Evolutionary conservation across 306 rosid species (phyloP), one percentile per base, ranked within the genome.

Genomic region (Astragalus membranaceus): DNA sequence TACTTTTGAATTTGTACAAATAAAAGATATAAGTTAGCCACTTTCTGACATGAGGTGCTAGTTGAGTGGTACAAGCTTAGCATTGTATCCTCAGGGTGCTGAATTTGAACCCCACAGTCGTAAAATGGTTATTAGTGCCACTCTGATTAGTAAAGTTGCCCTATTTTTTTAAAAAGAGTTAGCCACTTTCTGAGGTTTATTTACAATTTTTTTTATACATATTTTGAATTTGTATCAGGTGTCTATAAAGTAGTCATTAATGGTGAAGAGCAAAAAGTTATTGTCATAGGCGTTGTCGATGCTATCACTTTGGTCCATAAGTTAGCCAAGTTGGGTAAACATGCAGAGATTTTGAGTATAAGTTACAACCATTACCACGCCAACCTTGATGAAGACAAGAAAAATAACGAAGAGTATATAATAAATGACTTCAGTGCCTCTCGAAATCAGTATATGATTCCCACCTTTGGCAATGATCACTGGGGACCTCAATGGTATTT

Each of bases 291-390:
- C 37, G 69, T 8, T 68, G 86, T 80, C 32, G 75, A 86, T 59
- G 71, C 86, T 55, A 47, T 81, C 17, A 75, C 68, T 72, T 69
- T 86, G 84, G 78, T 84, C 50, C 62, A 76, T 16, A 82, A 75
- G 76, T 73, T 86, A 74, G 73, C 37, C 36, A 84, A 47, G 72
- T 66, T 70, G 37, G 89, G 91, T 2, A 88, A 88, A 75, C 88
- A 79, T 75, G 87, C 84, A 54, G 92, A 86, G 61, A 70, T 82
- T 54, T 72, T 70, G 79, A 58, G 75, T 54, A 66, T 70, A 73
- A 77, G 16, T 72, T 60, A 67, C 79, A 74, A 62, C 57, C 67
- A 62, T 35, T 75, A 56, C 35, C 83, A 68, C 30, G 33, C 4
- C 6, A 51, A 52, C 44, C 10, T 30, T 15, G 42, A 12, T 61